Percentiles rank a stretch among this genome's conserved stretches.
phyloP scores from a whole-genome alignment of 2,329 filamentous ascomycete genomes.

The Xylariaceae sp. region DNA sequence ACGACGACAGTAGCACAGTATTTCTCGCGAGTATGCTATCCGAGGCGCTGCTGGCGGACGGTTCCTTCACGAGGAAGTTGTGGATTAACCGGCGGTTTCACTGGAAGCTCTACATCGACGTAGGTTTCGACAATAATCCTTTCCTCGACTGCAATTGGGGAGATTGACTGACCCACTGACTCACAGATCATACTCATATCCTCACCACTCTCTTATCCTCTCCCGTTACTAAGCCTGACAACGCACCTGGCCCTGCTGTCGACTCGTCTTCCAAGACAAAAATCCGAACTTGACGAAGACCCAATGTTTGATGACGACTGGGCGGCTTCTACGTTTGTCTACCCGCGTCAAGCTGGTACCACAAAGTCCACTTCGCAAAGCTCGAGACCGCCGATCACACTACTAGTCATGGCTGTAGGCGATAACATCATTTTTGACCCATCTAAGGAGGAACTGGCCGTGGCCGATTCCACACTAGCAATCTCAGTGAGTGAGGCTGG shows the following conservation, averaged over 20 bases:
- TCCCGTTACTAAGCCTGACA: slow-evolving; percentile 87
- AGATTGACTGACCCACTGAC: slow-evolving; percentile 2
- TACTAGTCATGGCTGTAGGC: slow-evolving; percentile 83
- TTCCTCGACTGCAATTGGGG: neutral
- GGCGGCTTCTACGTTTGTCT: slow-evolving; percentile 76
- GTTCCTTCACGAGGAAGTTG: slow-evolving; percentile 64
- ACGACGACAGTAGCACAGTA: slow-evolving; percentile 85
- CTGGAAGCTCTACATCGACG: slow-evolving; percentile 94
- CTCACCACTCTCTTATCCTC: slow-evolving; percentile 86
- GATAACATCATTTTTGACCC: slow-evolving; percentile 94
- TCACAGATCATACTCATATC: slow-evolving; percentile 83
- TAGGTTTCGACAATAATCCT: slow-evolving; percentile 41
- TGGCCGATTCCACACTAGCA: slow-evolving; percentile 84
- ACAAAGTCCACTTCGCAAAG: slow-evolving; percentile 1
- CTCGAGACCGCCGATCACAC: slow-evolving; percentile 74
- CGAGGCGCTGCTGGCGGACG: slow-evolving; percentile 76
- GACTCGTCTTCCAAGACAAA: slow-evolving; percentile 76
- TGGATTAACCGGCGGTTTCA: slow-evolving; percentile 90
- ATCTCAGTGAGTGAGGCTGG: slow-evolving; percentile 64
- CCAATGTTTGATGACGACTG: slow-evolving; percentile 98
- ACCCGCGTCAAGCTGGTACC: slow-evolving; percentile 45
- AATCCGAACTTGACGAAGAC: slow-evolving; percentile 90
- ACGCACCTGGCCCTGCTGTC: slow-evolving; percentile 89
- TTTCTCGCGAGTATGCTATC: slow-evolving; percentile 85
- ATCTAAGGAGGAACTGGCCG: slow-evolving; percentile 82